phyloP scores from a whole-genome alignment of 805 yeast species.

The Cyberlindnera americana region DNA sequence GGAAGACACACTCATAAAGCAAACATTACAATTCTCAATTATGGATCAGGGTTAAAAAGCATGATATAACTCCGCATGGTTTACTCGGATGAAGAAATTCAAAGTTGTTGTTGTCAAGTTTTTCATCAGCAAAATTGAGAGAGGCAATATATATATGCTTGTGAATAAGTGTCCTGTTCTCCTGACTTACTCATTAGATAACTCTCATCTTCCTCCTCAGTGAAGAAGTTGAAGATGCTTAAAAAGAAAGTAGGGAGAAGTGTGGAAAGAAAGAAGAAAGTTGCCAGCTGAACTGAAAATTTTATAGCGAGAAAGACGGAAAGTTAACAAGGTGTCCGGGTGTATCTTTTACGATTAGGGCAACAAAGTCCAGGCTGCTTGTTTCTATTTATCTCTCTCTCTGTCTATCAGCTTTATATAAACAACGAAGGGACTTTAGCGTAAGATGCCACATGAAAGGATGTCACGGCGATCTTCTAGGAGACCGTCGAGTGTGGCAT shows the following conservation, averaged over 20 bases:
- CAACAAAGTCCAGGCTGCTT: too few species aligned
- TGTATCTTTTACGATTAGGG: not conserved
- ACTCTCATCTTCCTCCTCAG: too few species aligned
- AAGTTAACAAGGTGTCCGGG: not conserved
- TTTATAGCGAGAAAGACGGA: not conserved
- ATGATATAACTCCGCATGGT: conserved; percentile 54
- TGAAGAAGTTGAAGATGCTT: too few species aligned
- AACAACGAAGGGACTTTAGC: too few species aligned
- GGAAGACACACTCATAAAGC: not conserved
- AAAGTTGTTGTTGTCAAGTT: conserved; percentile 41
- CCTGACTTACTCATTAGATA: conserved; percentile 1
- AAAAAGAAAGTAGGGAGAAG: not conserved
- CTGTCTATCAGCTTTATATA: too few species aligned
- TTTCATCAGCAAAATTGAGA: conserved; percentile 33
- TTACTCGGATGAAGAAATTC: conserved; percentile 73
- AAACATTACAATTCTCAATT: not conserved
- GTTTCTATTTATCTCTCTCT: too few species aligned
- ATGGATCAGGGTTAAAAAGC: conserved; percentile 68
- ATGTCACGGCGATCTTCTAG: conserved; percentile 22
- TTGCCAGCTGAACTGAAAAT: not conserved
- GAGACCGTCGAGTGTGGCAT: conserved; percentile 19
- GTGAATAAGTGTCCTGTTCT: too few species aligned
- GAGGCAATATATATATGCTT: not conserved
- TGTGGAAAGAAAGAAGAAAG: not conserved
- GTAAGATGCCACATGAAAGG: too few species aligned